These are phyloP conservation scores for Aspergillus fumigatus DNA, from an alignment of 2,329 filamentous ascomycete genomes.

Conservation along the genomic window DNA sequence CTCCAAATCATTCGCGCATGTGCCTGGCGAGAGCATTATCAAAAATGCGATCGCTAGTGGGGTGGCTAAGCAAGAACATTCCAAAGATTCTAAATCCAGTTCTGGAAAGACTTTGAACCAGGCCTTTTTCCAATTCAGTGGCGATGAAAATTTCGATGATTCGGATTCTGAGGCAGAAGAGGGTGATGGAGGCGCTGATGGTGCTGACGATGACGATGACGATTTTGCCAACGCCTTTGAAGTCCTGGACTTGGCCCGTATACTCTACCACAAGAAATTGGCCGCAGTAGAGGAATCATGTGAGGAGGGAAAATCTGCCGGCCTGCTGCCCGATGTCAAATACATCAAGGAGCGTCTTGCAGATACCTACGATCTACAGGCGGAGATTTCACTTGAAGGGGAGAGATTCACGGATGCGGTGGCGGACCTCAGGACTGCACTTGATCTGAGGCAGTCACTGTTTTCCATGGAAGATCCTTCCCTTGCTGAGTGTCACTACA, in stretches of 20 bases:
- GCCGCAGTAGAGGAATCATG: conserved; percentile 44
- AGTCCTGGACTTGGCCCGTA: conserved; percentile 58
- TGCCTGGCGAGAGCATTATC: conserved; percentile 19
- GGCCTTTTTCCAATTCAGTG: conserved; percentile 84
- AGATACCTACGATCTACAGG: conserved; percentile 88
- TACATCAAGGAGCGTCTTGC: conserved; percentile 80
- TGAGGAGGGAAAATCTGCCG: conserved; percentile 47
- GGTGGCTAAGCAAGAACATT: conserved; percentile 11
- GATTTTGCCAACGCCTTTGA: conserved; percentile 63
- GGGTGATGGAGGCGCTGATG: conserved; percentile 40
- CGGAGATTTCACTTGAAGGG: conserved; percentile 95
- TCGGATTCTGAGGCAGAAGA: conserved; percentile 57
- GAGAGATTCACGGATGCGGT: conserved; percentile 90
- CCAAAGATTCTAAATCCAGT: conserved; percentile 12
- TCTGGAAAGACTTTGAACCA: conserved; percentile 35
- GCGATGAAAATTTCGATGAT: conserved; percentile 88
- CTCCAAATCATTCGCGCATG: conserved; percentile 22
- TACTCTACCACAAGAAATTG: conserved; percentile 55
- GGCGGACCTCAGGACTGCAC: conserved; percentile 70
- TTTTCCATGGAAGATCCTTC: conserved; percentile 77
- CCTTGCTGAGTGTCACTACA: conserved; percentile 92
- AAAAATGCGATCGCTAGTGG: conserved; percentile 24
- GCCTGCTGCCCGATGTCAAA: conserved; percentile 38
- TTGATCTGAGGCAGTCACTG: conserved; percentile 73
- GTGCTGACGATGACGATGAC: conserved; percentile 58